phyloP scores from a whole-genome alignment of 495 filamentous ascomycete genomes.

The Lasiosphaeria miniovina region DNA sequence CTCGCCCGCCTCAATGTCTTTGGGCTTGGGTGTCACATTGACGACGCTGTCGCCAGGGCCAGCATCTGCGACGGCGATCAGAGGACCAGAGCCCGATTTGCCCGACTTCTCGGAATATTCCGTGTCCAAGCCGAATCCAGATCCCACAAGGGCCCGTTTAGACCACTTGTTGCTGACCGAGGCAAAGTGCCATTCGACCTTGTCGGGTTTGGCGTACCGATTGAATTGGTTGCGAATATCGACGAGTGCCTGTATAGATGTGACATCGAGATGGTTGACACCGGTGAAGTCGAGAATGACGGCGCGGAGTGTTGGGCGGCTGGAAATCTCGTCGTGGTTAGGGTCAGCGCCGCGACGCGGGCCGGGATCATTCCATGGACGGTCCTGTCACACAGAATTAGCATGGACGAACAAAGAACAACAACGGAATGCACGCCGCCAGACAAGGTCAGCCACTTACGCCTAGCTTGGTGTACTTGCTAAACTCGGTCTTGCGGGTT shows the following conservation, averaged over 20 bases:
- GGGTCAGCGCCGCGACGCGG: slow-evolving; percentile 56
- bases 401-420: neutral
- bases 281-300: slow-evolving; percentile 50
- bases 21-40: neutral
- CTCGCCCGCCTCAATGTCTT: slow-evolving; percentile 23
- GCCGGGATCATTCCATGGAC: slow-evolving; percentile 86
- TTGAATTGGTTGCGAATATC: slow-evolving; percentile 49
- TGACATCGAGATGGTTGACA: slow-evolving; percentile 48
- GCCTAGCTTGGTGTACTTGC: slow-evolving; percentile 37
- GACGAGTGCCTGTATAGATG: slow-evolving; percentile 47
- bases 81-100: slow-evolving; percentile 12
- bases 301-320: slow-evolving; percentile 43
- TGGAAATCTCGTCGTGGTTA: slow-evolving; percentile 28
- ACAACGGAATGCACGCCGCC: neutral
- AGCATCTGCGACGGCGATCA: slow-evolving; percentile 22
- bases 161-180: slow-evolving; percentile 49
- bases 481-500: slow-evolving; percentile 38
- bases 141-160: slow-evolving; percentile 44
- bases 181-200: slow-evolving; percentile 52
- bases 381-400: slow-evolving; percentile 29
- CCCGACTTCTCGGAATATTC: neutral
- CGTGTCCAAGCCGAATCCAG: slow-evolving; percentile 42
- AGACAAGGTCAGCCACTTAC: slow-evolving; percentile 27
- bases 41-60: neutral
- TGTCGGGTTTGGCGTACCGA: slow-evolving; percentile 46